Percentiles rank a stretch among this genome's conserved stretches.
Conservation (phyloP, 140 eudicot genomes). For the Oenanthe javanica region DNA sequence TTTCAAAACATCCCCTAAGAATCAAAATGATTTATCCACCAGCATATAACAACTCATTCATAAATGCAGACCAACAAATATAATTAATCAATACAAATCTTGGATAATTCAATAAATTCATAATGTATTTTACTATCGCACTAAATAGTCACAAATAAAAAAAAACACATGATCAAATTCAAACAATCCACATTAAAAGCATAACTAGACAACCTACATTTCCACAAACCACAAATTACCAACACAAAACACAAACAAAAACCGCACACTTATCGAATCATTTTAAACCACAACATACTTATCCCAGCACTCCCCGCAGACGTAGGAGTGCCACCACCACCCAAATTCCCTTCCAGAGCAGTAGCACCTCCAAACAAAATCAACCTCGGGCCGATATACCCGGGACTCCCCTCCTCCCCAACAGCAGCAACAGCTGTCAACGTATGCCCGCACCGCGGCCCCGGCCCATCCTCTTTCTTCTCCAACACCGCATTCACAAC, state of each 20-base stretch:
- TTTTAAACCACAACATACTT: conserved; percentile 35
- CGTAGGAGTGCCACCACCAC: conserved; percentile 60
- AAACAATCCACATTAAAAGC: not conserved
- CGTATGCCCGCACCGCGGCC: conserved; percentile 97
- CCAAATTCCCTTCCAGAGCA: conserved; percentile 83
- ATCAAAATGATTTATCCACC: not conserved
- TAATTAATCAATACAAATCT: not conserved
- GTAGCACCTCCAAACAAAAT: conserved; percentile 96
- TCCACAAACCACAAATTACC: not conserved
- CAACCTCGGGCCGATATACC: conserved; percentile 80
- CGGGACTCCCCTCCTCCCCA: conserved; percentile 85
- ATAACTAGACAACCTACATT: not conserved
- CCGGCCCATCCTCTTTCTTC: conserved; percentile 93
- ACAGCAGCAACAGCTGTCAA: conserved; percentile 90
- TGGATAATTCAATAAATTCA: not conserved
- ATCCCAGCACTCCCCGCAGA: conserved; percentile 98
- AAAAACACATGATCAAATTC: not conserved
- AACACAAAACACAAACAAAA: not conserved
- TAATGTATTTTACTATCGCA: not conserved
- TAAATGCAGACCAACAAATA: not conserved
- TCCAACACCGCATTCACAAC: conserved; percentile 78
- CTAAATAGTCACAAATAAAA: not conserved
- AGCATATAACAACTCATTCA: not conserved
- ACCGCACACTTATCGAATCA: not conserved
- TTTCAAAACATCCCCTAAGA: not conserved